Evolutionary conservation across 2,329 filamentous ascomycete species (phyloP), one percentile per base, ranked within the genome.

Genomic region (Zopfia rhizophila): DNA sequence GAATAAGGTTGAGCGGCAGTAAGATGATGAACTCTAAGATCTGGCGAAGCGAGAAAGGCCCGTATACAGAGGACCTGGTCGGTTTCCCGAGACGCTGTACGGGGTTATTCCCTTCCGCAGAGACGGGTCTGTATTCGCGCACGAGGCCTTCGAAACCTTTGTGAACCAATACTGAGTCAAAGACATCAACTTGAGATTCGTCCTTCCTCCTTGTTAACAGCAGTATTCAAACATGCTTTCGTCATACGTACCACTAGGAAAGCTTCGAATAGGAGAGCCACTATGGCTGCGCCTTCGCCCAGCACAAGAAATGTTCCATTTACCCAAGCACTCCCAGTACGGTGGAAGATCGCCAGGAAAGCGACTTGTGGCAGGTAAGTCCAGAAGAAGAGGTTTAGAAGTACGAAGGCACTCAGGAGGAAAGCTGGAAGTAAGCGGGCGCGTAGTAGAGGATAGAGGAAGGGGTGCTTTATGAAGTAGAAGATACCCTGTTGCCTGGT

Each of bases 41-140:
- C 71, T 97, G 93, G n/a, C 90, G 83, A 41, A 96, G 76, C 43
- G 90, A 96, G 79, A 95, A 97, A 0, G 93, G 93, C 7, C 89
- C 86, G 72, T 94, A 97, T 13, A 90, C 81, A 0, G 91, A 89
- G 1, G 85, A 79, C 16, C 77, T 84, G 0, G 87, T 91, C 1
- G 91, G 90, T 56, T 90, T 91, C 19, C 92, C 93, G 0, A 97
- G 84, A 72, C 87, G 87, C 66, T 87, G 87, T 36, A 94, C 85
- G 0, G 91, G 83, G 60, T 87, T 85, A 35, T 87, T 83, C 39
- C 68, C 22, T 49, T 92, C 86, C 83, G 86, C 61, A 86, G 78
- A 48, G 74, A 70, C 90, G 76, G 57, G 88, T 80, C 70, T 63
- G 32, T 61, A 60, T 23, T 58, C 59, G 27, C 62, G 56, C n/a